Percentiles rank a stretch among this genome's conserved stretches.
Evolutionary conservation across 208 protist genomes (phyloP).

Genomic region (Crithidia mellificae): DNA sequence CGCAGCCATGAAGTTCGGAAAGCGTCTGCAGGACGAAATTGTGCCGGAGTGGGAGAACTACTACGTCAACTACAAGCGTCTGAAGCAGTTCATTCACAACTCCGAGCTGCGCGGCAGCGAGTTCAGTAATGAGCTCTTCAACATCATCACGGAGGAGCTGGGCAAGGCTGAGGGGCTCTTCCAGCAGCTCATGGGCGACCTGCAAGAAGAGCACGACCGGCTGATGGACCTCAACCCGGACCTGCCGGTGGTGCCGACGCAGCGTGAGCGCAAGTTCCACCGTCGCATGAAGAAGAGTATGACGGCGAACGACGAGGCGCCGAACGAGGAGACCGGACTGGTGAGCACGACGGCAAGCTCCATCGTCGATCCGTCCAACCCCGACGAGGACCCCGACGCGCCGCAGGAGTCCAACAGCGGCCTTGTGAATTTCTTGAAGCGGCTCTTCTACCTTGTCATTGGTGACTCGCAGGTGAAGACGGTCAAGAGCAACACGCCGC

Average conservation of each 20-base stretch:
- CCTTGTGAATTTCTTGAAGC: constrained; percentile 51
- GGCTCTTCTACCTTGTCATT: constrained; percentile 78
- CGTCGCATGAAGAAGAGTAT: constrained; percentile 41
- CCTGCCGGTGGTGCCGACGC: constrained; percentile 34
- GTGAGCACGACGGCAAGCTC: constrained; percentile 34
- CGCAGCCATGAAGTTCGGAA: constrained; percentile 87
- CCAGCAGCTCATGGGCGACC: constrained; percentile 72
- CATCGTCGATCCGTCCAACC: constrained; percentile 39
- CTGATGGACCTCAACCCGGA: constrained; percentile 70
- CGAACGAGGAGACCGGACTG: constrained; percentile 41
- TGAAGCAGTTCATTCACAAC: constrained; percentile 83
- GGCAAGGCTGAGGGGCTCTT: constrained; percentile 72
- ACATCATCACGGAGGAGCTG: constrained; percentile 72
- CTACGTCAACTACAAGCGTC: constrained; percentile 88
- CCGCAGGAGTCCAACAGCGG: constrained; percentile 14
- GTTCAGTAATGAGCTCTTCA: constrained; percentile 81
- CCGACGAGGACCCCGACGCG: constrained; percentile 27
- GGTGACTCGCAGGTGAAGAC: constrained; percentile 72
- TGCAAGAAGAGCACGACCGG: constrained; percentile 68
- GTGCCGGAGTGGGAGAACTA: constrained; percentile 81
- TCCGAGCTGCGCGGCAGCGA: constrained; percentile 68
- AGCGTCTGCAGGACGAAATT: constrained; percentile 84
- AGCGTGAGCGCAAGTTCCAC: constrained; percentile 51
- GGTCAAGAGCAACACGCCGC: constrained; percentile 64
- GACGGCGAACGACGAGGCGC: constrained; percentile 9